phyloP scores from a whole-genome alignment of 2,329 filamentous ascomycete species.

The Amesomyces nigricolor region DNA sequence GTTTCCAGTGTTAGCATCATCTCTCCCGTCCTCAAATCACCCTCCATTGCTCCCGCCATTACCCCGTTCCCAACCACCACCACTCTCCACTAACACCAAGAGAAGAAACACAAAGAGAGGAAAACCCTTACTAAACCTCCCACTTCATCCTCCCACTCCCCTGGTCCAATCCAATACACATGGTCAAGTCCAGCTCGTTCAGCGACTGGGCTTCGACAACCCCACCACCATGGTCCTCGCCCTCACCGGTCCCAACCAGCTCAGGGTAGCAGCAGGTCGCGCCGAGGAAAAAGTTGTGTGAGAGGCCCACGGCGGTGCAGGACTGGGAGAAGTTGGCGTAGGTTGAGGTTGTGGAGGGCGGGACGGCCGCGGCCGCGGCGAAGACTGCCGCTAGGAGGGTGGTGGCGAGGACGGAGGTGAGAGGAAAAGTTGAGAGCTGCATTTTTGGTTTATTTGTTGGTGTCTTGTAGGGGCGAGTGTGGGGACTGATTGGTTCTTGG shows the following conservation, averaged over 20 bases:
- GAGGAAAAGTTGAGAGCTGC: neutral
- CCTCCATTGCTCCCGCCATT: too few relatives aligned
- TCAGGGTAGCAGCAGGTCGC: slow-evolving; percentile 10
- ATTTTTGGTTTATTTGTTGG: slow-evolving; percentile 1
- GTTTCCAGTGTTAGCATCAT: neutral
- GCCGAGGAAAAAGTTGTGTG: slow-evolving; percentile 6
- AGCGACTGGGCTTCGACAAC: neutral
- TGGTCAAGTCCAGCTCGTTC: slow-evolving; percentile 19
- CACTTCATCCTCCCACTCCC: slow-evolving; percentile 10
- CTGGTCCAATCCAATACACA: slow-evolving; percentile 22
- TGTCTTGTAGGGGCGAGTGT: neutral
- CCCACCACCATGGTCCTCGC: neutral
- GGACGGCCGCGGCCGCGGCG: neutral
- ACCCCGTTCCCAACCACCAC: too few relatives aligned
- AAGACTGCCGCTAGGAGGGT: neutral
- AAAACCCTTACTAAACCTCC: slow-evolving; percentile 14
- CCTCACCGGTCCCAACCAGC: too few relatives aligned
- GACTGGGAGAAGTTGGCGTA: slow-evolving; percentile 17
- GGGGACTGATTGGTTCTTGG: neutral
- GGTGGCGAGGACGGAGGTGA: neutral
- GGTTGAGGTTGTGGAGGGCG: neutral
- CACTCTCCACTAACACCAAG: too few relatives aligned
- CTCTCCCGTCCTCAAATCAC: too few relatives aligned
- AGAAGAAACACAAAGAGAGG: neutral
- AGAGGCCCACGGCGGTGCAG: slow-evolving; percentile 15